phyloP scores from a whole-genome alignment of 2,329 filamentous ascomycete species.

The Colletotrichum eleusines region DNA sequence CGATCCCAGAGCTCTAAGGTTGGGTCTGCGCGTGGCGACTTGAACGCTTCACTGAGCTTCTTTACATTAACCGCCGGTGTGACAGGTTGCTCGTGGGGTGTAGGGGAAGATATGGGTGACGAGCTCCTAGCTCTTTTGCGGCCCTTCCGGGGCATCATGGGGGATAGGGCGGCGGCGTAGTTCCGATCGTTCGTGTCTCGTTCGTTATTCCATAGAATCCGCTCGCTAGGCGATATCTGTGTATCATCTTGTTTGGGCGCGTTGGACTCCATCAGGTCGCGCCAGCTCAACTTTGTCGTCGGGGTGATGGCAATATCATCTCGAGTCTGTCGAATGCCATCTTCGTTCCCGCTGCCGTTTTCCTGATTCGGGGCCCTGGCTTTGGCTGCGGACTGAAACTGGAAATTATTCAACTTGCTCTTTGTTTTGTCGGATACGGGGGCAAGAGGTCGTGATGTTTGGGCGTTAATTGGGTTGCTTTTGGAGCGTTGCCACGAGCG shows the following conservation, averaged over 20 bases:
- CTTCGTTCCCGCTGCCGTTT: conserved; percentile 41
- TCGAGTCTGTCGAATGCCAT: conserved; percentile 8
- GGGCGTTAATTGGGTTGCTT: conserved; percentile 59
- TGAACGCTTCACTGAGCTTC: conserved; percentile 68
- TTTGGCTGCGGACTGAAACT: conserved; percentile 59
- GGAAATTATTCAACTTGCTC: conserved; percentile 69
- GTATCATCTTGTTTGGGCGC: conserved; percentile 58
- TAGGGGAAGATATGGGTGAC: conserved; percentile 78
- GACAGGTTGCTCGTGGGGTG: conserved; percentile 55
- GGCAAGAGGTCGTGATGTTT: conserved; percentile 55
- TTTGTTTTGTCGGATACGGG: conserved; percentile 70
- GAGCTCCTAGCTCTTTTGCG: conserved; percentile 80
- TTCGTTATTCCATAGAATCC: conserved; percentile 70
- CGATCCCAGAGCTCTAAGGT: conserved; percentile 83
- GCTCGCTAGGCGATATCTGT: conserved; percentile 69
- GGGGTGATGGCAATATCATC: conserved; percentile 42
- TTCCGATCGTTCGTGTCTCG: conserved; percentile 58
- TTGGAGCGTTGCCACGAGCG: conserved; percentile 66
- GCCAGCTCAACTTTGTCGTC: conserved; percentile 60
- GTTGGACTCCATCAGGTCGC: conserved; percentile 66
- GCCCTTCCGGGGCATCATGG: conserved; percentile 62
- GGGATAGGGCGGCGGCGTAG: conserved; percentile 58
- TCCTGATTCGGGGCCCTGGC: conserved; percentile 44
- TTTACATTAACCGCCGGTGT: conserved; percentile 68
- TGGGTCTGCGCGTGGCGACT: conserved; percentile 77